A percentile compares a stretch with the other conserved stretches of the same genome.
Evolutionary conservation across 2,329 filamentous ascomycete species (phyloP).

Genomic region (Aspergillus sp.): DNA sequence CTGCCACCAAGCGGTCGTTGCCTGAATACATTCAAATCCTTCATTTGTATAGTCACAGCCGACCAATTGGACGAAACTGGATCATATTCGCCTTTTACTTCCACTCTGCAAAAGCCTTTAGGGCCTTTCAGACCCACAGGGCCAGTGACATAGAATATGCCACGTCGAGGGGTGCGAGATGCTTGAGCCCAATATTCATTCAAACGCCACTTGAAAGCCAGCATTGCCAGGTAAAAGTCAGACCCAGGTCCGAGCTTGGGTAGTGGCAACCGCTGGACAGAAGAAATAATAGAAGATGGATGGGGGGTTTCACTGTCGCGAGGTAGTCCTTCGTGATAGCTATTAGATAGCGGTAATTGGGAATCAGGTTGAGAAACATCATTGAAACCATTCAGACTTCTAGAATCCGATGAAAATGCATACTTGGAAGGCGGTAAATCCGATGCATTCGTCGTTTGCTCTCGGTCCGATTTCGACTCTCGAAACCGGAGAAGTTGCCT

Average conservation of each 20-base stretch:
- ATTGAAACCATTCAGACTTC: slow-evolving; percentile 10
- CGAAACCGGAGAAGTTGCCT: slow-evolving; percentile 21
- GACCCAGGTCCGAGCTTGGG: slow-evolving; percentile 27
- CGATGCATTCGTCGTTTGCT: slow-evolving; percentile 8
- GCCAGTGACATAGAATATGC: slow-evolving; percentile 27
- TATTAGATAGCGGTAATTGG: slow-evolving; percentile 9
- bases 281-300: slow-evolving; percentile 24
- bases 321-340: slow-evolving; percentile 9
- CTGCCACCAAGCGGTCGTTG: slow-evolving; percentile 20
- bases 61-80: slow-evolving; percentile 22
- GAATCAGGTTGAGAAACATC: slow-evolving; percentile 12
- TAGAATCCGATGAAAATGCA: slow-evolving; percentile 8
- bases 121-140: slow-evolving; percentile 27
- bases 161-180: slow-evolving; percentile 19
- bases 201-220: slow-evolving; percentile 25
- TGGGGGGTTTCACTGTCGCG: slow-evolving; percentile 12
- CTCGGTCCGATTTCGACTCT: slow-evolving; percentile 6
- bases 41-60: slow-evolving; percentile 22
- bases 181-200: slow-evolving; percentile 15
- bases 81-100: slow-evolving; percentile 31
- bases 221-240: slow-evolving; percentile 24
- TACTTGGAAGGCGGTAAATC: slow-evolving; percentile 8
- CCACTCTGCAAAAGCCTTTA: slow-evolving; percentile 27
- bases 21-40: slow-evolving; percentile 21
- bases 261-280: slow-evolving; percentile 26